A percentile compares a stretch with the other conserved stretches of the same genome.
Conservation (phyloP, 495 filamentous ascomycete species). For the Physcia stellaris region DNA sequence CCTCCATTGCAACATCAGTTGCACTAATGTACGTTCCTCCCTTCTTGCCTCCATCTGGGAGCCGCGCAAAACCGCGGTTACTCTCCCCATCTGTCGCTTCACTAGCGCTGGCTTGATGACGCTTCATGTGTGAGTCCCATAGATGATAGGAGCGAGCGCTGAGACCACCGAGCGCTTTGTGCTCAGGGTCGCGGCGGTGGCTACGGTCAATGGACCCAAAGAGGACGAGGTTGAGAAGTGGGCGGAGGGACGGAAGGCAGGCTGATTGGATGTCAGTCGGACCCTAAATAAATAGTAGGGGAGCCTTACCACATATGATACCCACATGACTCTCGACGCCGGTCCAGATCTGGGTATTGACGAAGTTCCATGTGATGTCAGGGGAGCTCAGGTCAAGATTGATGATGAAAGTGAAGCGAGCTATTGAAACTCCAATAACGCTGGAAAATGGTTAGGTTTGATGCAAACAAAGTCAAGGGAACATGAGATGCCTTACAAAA, state of each 20-base stretch:
- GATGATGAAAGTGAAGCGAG: not conserved
- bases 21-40: too few species aligned
- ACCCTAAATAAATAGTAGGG: not conserved
- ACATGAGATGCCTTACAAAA: too few species aligned
- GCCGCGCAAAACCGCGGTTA: too few species aligned
- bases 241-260: conserved; percentile 3
- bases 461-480: too few species aligned
- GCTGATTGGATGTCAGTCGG: not conserved
- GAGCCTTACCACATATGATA: conserved; percentile 1
- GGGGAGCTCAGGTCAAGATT: not conserved
- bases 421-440: conserved; percentile 2
- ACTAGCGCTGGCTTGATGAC: too few species aligned
- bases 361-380: conserved; percentile 2
- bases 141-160: too few species aligned
- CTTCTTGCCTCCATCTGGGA: too few species aligned
- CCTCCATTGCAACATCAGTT: too few species aligned
- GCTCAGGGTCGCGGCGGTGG: too few species aligned
- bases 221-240: not conserved
- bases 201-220: not conserved
- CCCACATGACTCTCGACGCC: not conserved
- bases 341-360: not conserved
- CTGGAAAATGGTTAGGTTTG: not conserved
- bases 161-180: too few species aligned
- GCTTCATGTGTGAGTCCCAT: too few species aligned
- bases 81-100: too few species aligned